A percentile compares a stretch with the other conserved stretches of the same genome.
phyloP scores from a whole-genome alignment of 805 yeast genomes.

The Wickerhamomyces xylosicus region DNA sequence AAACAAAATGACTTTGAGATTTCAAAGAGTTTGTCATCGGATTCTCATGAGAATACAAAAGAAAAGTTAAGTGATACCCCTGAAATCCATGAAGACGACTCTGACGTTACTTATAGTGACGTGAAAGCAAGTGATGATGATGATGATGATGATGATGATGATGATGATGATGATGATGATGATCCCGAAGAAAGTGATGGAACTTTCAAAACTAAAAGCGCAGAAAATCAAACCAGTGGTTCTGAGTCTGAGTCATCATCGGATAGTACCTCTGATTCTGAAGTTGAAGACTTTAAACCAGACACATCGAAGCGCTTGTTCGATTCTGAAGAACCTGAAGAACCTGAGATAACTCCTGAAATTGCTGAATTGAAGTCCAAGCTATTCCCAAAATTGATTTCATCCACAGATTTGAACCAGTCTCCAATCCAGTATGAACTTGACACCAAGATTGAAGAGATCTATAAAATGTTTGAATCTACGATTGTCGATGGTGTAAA shows the following conservation, averaged over 20 bases:
- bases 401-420: slow-evolving; percentile 10
- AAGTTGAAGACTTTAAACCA: slow-evolving; percentile 4
- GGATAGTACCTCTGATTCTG: slow-evolving; percentile 3
- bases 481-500: slow-evolving; percentile 65
- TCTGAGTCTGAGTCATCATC: too few species aligned
- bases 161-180: background rate
- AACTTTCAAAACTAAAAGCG: background rate
- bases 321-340: background rate
- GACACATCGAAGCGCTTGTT: slow-evolving; percentile 3
- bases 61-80: too few species aligned
- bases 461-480: slow-evolving; percentile 48
- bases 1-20: too few species aligned
- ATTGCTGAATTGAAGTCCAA: slow-evolving; percentile 3
- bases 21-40: too few species aligned
- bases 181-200: background rate
- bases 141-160: background rate
- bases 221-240: too few species aligned
- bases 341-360: slow-evolving; percentile 1
- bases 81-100: too few species aligned
- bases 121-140: background rate
- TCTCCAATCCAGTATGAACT: slow-evolving; percentile 21
- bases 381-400: slow-evolving; percentile 20
- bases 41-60: too few species aligned
- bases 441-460: slow-evolving; percentile 31
- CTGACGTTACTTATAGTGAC: too few species aligned